Evolutionary conservation across 2,329 filamentous ascomycete species (phyloP).

Genomic region (Botrytis cinerea): DNA sequence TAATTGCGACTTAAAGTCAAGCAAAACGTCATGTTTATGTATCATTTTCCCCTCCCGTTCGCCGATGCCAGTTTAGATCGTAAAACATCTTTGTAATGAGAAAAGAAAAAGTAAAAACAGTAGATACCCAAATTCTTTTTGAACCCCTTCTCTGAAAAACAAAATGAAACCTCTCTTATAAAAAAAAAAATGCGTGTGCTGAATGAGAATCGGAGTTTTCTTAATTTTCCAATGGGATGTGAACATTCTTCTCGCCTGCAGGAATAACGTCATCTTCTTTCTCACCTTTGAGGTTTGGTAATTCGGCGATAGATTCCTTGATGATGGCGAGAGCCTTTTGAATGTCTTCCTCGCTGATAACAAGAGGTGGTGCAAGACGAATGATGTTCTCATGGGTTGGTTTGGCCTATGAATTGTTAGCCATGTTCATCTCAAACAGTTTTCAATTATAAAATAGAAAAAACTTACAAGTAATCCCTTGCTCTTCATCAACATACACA

Average conservation of each 20-base stretch:
- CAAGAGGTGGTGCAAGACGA: conserved; percentile 90
- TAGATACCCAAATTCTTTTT: conserved; percentile 14
- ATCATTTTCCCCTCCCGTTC: conserved; percentile 2
- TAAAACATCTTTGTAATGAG: conserved; percentile 16
- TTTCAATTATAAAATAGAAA: neutral
- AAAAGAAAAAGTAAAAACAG: conserved; percentile 12
- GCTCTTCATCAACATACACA: conserved; percentile 92
- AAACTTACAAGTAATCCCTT: conserved; percentile 84
- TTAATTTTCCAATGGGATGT: conserved; percentile 45
- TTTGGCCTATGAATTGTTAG: conserved; percentile 69
- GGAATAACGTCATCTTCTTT: conserved; percentile 59
- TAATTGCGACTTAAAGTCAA: conserved; percentile 11
- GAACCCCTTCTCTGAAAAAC: neutral
- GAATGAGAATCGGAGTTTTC: neutral
- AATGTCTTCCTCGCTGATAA: conserved; percentile 89
- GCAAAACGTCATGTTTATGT: conserved; percentile 18
- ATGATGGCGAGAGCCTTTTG: conserved; percentile 77
- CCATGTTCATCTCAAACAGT: neutral
- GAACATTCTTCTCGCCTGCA: conserved; percentile 60
- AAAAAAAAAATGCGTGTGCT: neutral
- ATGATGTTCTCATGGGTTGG: conserved; percentile 99
- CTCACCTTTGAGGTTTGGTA: conserved; percentile 66
- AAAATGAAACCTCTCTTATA: neutral
- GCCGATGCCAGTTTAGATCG: conserved; percentile 16
- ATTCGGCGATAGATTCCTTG: conserved; percentile 75